Evolutionary conservation across 306 rosid genomes (phyloP).

Genomic region (Macrotyloma uniflorum): DNA sequence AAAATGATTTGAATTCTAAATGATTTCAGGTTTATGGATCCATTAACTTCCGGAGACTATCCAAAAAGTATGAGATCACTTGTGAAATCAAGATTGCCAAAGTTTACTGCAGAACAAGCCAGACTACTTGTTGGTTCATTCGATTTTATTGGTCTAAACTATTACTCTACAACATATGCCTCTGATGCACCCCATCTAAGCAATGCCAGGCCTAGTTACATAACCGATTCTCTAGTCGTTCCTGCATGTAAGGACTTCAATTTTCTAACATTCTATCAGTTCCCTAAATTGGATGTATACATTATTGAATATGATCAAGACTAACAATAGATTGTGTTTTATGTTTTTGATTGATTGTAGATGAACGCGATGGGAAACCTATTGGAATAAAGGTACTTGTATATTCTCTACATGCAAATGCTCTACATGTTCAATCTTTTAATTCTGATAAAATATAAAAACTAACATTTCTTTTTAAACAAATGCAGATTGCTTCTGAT

Average conservation of each 20-base stretch:
- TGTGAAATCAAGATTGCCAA: constrained; percentile 51
- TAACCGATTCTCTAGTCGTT: constrained; percentile 35
- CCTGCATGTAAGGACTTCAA: constrained; percentile 30
- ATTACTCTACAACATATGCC: constrained; percentile 53
- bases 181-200: constrained; percentile 24
- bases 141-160: constrained; percentile 65
- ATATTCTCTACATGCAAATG: background rate
- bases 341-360: background rate
- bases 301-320: background rate
- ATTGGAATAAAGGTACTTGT: constrained; percentile 25
- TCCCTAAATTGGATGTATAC: background rate
- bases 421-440: background rate
- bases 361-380: constrained; percentile 27
- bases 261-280: background rate
- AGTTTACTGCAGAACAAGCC: constrained; percentile 43
- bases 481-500: constrained; percentile 47
- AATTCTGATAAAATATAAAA: background rate
- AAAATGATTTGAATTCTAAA: background rate
- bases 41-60: constrained; percentile 56
- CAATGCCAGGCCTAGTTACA: constrained; percentile 22
- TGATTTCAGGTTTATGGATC: constrained; percentile 54
- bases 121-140: constrained; percentile 46
- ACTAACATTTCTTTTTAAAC: background rate
- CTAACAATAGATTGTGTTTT: background rate
- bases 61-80: constrained; percentile 54